Base-by-base conservation (phyloP, 352 stramenopile genomes). In the Globisporangium echinulatum region DNA sequence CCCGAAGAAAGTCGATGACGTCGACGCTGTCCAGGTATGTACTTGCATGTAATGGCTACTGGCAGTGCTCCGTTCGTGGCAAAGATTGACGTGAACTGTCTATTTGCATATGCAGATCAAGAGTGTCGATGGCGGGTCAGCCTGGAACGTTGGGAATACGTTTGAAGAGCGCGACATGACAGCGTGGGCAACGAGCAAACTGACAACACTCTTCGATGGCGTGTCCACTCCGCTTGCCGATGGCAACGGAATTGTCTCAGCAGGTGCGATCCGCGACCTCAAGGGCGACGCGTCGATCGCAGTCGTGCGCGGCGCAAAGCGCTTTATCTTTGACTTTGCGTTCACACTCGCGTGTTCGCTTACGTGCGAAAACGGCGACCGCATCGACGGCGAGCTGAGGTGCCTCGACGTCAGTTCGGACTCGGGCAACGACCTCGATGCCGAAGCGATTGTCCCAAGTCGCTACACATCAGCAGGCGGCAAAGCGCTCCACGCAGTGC, bases 151-250 rank as follows among this genome's bases (percentile, higher is more conserved):
- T 52, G 92, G 90, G 59, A 96, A 96, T 55, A 97, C 93, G 11
- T 98, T 96, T 63, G 92, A 98, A 59, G 88, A 96, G 62, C 92
- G 87, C 71, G 84, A 96, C 64, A 96, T 97, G 85, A 92, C 77
- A 17, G 60, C 67, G 54, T 97, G 87, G 87, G 88, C 87, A 56
- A 92, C 88, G 71, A 63, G 56, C 53, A 87, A 80, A 64, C 58
- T 97, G 15, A 67, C 92, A 61, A 66, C 68, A 62, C 68, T 93
- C 39, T 56, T 96, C 33, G 58, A 61, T 3, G 67, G 66, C 39
- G 46, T 88, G 13, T 71, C 68, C 14, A 69, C 68, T 15, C 64
- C 81, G 0, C 50, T 88, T 14, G 49, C 58, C 44, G 55, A 49
- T 9, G 56, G 64, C 13, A 61, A 71, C 48, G 82, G 78, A 15